Percentiles rank a stretch among this genome's conserved stretches.
These are phyloP conservation scores for Trametopsis cervina DNA, from an alignment of 768 basidiomycete species.

Conservation along the genomic window DNA sequence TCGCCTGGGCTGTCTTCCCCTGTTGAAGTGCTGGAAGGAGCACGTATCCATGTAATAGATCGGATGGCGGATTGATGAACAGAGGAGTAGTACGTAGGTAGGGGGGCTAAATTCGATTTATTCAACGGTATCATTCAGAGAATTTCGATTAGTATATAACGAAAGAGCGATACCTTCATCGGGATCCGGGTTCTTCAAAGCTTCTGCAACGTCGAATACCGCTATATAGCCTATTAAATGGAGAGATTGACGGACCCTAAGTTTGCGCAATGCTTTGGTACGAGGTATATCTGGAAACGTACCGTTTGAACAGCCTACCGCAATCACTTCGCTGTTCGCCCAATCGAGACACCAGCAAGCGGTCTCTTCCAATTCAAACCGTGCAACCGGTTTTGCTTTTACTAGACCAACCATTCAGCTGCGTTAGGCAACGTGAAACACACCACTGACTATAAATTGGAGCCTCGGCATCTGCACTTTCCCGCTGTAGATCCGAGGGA, in stretches of 20 bases:
- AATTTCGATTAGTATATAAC: not conserved
- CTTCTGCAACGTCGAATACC: conserved; percentile 28
- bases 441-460: conserved; percentile 47
- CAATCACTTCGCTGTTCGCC: conserved; percentile 79
- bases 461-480: not conserved
- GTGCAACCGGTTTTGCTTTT: conserved; percentile 54
- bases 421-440: not conserved
- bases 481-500: conserved; percentile 30
- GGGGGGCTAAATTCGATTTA: conserved; percentile 28
- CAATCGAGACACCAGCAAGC: conserved; percentile 82
- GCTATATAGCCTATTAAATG: conserved; percentile 16
- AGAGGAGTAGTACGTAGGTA: conserved; percentile 67
- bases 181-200: not conserved
- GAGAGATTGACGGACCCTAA: too few species aligned
- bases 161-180: not conserved
- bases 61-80: conserved; percentile 80
- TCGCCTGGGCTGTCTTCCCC: conserved; percentile 43
- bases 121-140: too few species aligned
- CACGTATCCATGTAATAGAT: conserved; percentile 65
- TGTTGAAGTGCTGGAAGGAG: conserved; percentile 45
- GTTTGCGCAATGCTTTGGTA: too few species aligned
- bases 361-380: conserved; percentile 70
- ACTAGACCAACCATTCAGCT: conserved; percentile 31
- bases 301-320: conserved; percentile 85
- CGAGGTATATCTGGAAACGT: not conserved